A percentile compares a stretch with the other conserved stretches of the same genome.
Evolutionary conservation across 805 yeast genomes (phyloP).

Genomic region (Candida anglica): DNA sequence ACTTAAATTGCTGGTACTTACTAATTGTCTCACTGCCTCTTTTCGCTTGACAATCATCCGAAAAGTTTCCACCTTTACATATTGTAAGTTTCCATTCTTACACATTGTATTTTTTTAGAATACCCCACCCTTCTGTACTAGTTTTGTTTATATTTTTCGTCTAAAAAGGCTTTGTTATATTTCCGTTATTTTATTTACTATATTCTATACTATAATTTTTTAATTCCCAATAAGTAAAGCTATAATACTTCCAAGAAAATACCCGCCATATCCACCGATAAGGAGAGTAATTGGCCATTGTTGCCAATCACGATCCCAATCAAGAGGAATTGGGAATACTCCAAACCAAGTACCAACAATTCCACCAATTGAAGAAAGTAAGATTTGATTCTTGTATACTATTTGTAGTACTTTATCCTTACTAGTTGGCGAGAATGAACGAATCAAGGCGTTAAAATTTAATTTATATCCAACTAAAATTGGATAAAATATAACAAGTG

Average conservation of each 20-base stretch:
- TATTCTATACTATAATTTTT: not conserved
- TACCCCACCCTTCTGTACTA: not conserved
- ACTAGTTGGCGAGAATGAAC: constrained; percentile 14
- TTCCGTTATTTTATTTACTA: not conserved
- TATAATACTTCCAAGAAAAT: constrained; percentile 50
- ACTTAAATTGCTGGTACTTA: no score
- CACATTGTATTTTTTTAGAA: no score
- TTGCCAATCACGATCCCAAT: constrained; percentile 99
- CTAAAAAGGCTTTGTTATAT: not conserved
- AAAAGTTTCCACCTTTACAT: no score
- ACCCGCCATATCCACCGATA: constrained; percentile 75
- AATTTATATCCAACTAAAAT: constrained; percentile 52
- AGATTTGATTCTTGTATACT: constrained; percentile 21
- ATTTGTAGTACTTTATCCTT: constrained; percentile 11
- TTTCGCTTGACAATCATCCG: no score
- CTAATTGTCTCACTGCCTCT: no score
- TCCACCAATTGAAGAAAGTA: constrained; percentile 22
- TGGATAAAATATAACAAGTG: constrained; percentile 60
- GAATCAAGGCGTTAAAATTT: constrained; percentile 37
- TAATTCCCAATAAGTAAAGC: constrained; percentile 1
- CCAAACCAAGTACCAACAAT: constrained; percentile 85
- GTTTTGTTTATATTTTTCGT: not conserved
- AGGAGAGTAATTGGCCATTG: constrained; percentile 89
- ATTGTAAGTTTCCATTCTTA: no score
- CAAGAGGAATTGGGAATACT: constrained; percentile 89